These are phyloP conservation scores for Phaeoacremonium minimum DNA, from an alignment of 2,329 filamentous ascomycete species.

Conservation along the genomic window DNA sequence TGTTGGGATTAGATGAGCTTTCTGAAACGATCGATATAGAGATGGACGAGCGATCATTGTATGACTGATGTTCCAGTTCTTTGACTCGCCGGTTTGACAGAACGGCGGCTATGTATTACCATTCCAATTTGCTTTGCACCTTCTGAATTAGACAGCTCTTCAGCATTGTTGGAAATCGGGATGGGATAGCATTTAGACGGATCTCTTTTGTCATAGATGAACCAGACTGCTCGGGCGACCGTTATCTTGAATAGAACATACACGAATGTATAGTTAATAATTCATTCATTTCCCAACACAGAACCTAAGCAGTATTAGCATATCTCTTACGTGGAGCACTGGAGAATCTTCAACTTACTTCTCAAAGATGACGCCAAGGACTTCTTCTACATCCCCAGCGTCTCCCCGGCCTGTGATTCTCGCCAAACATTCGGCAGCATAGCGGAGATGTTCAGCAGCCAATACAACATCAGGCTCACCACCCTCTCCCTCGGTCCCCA, in stretches of 20 bases:
- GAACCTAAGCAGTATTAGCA: conserved; percentile 34
- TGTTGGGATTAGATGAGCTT: background rate
- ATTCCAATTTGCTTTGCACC: background rate
- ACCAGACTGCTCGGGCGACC: background rate
- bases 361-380: conserved; percentile 94
- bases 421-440: conserved; percentile 74
- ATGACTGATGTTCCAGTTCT: conserved; percentile 4
- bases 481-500: conserved; percentile 28
- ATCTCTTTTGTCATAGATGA: background rate
- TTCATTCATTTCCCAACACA: conserved; percentile 46
- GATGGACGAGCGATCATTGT: conserved; percentile 26
- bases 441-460: conserved; percentile 82
- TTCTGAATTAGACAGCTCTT: background rate
- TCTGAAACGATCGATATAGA: conserved; percentile 20
- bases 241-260: conserved; percentile 3
- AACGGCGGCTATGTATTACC: background rate
- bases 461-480: conserved; percentile 76
- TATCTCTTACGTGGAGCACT: background rate
- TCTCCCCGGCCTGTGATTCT: conserved; percentile 85
- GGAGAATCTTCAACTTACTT: conserved; percentile 58
- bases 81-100: background rate
- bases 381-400: conserved; percentile 87
- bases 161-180: background rate
- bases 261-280: conserved; percentile 12
- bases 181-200: background rate